Base-by-base conservation (phyloP, 2,329 filamentous ascomycete species). In the Tolypocladium ophioglossoides region DNA sequence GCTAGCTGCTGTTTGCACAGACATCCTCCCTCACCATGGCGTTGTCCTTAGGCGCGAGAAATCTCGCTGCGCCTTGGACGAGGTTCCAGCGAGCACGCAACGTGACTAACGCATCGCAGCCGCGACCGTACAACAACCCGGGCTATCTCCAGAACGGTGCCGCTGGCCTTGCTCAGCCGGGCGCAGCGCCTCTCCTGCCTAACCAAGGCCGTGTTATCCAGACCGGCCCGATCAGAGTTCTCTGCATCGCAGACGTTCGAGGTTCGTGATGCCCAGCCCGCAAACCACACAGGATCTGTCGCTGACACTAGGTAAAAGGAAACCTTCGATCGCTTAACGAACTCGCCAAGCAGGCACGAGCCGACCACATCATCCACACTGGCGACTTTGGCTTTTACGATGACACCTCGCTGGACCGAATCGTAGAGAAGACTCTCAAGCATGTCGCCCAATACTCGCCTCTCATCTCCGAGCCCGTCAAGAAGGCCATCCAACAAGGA, bases 331-430 rank as follows among this genome's bases (percentile, higher is more conserved):
- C 94, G 61, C 78, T 99, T 66, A 99, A 99, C 75, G 91, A 97
- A 58, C 86, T 99, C 58, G 94, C 94, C 60, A 95, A 89, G 73
- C 88, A 94, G 69, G 92, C 94, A 58, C 88, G 88, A 69, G 94
- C 94, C 64, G 91, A 96, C 74, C 91, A 96, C 75, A 96, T 99
- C 72, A 91, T 99, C 66, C 94, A 99, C 74, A 99, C 94, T 22
- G 94, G 94, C 71, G 94, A 99, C 72, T 99, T 99, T 70, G 94
- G 94, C 59, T 99, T 99, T 76, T 99, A 99, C 76, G 94, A 99
- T 72, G 88, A 95, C 65, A 89, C 86, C 53, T 99, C 94, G 38
- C 78, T 99, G 62, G 92, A 97, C 66, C 87, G 94, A 66, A 97
- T 99, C 75, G 94, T 94, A 41, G 94, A 99, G 73, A 99, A 99